Evolutionary conservation across 2,329 filamentous ascomycete genomes (phyloP).

Genomic region (Lomentospora prolificans): DNA sequence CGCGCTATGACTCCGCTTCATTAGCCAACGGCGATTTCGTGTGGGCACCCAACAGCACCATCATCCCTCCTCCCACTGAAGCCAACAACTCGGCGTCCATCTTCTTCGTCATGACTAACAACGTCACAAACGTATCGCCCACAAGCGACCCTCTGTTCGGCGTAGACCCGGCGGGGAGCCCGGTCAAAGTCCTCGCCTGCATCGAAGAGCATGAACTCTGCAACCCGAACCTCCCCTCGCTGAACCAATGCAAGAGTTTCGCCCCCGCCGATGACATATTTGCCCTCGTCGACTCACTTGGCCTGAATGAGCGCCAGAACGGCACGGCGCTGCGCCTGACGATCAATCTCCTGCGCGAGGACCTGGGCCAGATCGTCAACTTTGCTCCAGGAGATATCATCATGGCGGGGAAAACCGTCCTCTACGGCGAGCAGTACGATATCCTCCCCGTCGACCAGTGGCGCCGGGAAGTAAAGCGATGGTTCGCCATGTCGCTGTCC

Average conservation of each 20-base stretch:
- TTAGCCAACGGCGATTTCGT: neutral
- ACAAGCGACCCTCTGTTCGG: conserved; percentile 4
- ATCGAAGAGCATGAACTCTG: conserved; percentile 8
- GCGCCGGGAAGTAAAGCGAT: conserved; percentile 4
- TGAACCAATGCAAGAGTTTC: neutral
- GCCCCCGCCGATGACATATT: conserved; percentile 4
- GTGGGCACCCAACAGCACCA: conserved; percentile 3
- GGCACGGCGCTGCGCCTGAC: conserved; percentile 4
- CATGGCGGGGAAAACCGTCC: conserved; percentile 8
- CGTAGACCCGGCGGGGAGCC: neutral
- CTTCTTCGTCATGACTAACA: conserved; percentile 8
- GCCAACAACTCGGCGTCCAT: conserved; percentile 9
- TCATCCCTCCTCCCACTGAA: conserved; percentile 1
- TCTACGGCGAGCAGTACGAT: conserved; percentile 8
- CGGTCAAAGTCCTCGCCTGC: conserved; percentile 6
- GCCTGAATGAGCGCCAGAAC: conserved; percentile 2
- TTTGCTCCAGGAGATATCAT: conserved; percentile 7
- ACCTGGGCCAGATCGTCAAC: conserved; percentile 5
- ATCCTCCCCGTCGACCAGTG: conserved; percentile 7
- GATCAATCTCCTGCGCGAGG: conserved; percentile 7
- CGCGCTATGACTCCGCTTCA: conserved; percentile 6
- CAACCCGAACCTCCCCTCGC: conserved; percentile 2
- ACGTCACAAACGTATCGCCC: conserved; percentile 2
- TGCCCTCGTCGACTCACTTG: neutral
- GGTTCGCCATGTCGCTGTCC: conserved; percentile 9